Base-by-base conservation (phyloP, 305 asterid species). In the Fraxinus albicans region DNA sequence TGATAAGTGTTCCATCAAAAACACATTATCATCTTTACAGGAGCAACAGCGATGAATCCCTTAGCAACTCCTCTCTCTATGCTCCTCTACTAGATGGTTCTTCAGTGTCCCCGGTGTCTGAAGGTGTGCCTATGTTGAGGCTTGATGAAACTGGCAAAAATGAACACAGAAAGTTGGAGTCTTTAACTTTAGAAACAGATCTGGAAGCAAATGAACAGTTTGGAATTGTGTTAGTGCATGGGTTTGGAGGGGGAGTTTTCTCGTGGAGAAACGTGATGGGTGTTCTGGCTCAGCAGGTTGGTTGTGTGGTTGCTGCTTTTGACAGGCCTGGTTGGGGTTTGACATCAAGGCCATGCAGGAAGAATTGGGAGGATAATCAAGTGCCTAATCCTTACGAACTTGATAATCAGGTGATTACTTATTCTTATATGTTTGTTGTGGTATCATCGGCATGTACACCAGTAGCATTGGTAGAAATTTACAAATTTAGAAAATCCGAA, bases 311-410 rank as follows among this genome's bases (percentile, higher is more conserved):
- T 77, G 93, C 91, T 84, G 97, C 98, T 84, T 96, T 94, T 89
- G 99, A 96, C 86, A 89, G 99, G 86, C 98, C 99, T 82, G 99
- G 99, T 78, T 96, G 99, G 98, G 98, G 99, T 83, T 87, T 96
- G 89, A 92, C 99, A 53, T 93, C 99, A 81, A 92, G 99, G 88
- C 98, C 98, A 77, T 82, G 90, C 35, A 87, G 88, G 85, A 91
- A 90, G 88, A 97, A 93, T 73, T 96, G 97, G 99, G 97, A 91
- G 90, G 95, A 87, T 86, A 89, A 91, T 82, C 91, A 91, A 29
- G 85, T 88, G 73, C 89, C 89, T 81, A 96, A 96, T 88, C 98
- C 99, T 44, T 96, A 94, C 93, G 89, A 85, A 87, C 90, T 96
- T 87, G 98, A 94, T 75, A 89, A 89, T 89, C 99, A 96, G 98